Base-by-base conservation (phyloP, 805 yeast species). In the Zygotorulaspora danielsina region DNA sequence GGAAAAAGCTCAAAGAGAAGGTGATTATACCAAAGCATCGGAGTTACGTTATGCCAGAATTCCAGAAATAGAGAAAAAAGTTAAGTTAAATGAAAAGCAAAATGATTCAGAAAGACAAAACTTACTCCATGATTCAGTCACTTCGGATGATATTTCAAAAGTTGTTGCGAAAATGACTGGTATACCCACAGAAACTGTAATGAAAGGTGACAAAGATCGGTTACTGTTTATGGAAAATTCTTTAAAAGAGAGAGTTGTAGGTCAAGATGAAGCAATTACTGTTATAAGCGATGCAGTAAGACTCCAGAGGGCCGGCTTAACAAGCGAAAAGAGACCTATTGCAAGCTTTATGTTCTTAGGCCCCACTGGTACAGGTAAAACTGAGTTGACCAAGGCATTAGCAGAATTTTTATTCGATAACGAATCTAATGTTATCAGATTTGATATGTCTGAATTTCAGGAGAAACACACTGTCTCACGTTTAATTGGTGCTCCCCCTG, bases 281-380 rank as follows among this genome's bases (percentile, higher is more conserved):
- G 84, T 95, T 0, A 82, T 90, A 35, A 74, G 96, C 0, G 95
- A 89, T 62, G 96, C 97, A 1, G 97, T 90, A 11, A 81, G 97
- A 62, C 70, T 90, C 43, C 98, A 93, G 61, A 76, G 98, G 56
- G 98, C 98, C 0, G 98, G 98, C 1, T 75, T 90, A 44, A 90
- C 97, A 7, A 84, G 85, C 61, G 96, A 88, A 48, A 84, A 84
- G 63, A 76, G 97, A 45, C 98, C 98, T 5, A 89, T 90, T 53
- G 97, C 97, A 1, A 84, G 95, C 39, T 93, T 93, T 64, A 82
- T 90, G 83, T 93, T 93, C 64, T 70, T 93, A 49, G 98, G 98
- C 16, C 97, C 98, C 38, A 93, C 98, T 0, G 98, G 98, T 67
- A 90, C 97, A 0, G 98, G 98, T 67, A 90, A 90, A 64, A 93